Evolutionary conservation across 1,139 yeast genomes (phyloP), one percentile per base, ranked within the genome.

Genomic region (Dujonia santamariae): DNA sequence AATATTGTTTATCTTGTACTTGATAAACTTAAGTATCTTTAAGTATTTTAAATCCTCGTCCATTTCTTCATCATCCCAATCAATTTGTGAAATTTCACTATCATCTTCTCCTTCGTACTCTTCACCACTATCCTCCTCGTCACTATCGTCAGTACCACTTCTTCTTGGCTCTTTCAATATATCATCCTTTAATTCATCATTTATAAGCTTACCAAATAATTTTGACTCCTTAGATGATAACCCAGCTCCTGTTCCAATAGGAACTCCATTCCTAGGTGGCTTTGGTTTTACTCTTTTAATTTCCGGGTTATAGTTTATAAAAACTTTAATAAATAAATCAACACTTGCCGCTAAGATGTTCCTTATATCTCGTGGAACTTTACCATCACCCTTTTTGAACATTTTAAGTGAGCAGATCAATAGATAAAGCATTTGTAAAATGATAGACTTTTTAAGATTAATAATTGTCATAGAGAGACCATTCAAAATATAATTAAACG

Each of bases 61-160:
- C 68, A 69, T 58, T 22, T 67, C 66, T 43, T 69, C 75, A 43
- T 69, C 73, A 40, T 70, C 76, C 75, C 75, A 69, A 45, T 69
- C 75, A 12, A 68, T 67, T 15, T 54, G 51, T 19, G 47, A 45
- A 11, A 42, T 45, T 12, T 40, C 37, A 7, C 41, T 45, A 27
- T 46, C 51, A 26, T 46, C 51, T 7, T 45, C 50, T 28, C 47
- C 50, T 7, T 45, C 50, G 9, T 54, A 59, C 16, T 60, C 69
- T 13, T 54, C 61, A 16, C 61, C 63, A 3, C 62, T 66, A 12
- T 58, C 63, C 3, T 63, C 67, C 15, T 55, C 59, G 11, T 51
- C 45, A 19, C 52, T 50, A 24, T 53, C 52, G 17, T 48, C 45
- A 19, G 12, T 31, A 17, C 24, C 40, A 34, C 28, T 36, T 21